Evolutionary conservation across 148 eudicot species (phyloP).

Genomic region (Simmondsia chinensis): DNA sequence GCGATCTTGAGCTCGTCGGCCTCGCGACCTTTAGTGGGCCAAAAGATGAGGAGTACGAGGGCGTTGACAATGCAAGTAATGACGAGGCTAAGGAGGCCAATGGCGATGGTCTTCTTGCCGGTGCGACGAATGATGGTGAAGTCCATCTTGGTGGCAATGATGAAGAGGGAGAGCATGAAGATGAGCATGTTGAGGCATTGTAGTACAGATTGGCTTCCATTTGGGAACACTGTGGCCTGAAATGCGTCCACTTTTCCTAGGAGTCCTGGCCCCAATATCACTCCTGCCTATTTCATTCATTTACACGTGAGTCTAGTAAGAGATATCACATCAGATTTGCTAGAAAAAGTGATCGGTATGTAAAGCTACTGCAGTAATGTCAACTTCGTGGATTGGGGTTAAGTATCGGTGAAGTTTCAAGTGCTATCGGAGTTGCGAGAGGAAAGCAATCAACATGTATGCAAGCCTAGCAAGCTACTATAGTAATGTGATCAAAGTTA

Average conservation of each 20-base stretch:
- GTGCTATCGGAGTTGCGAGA: too few species aligned
- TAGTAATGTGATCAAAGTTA: too few species aligned
- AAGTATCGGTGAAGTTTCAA: too few species aligned
- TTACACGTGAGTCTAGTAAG: background rate
- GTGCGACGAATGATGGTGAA: constrained; percentile 4
- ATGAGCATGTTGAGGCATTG: constrained; percentile 3
- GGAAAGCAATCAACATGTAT: too few species aligned
- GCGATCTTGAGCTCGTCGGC: background rate
- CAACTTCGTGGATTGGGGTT: too few species aligned
- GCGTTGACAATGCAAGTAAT: constrained; percentile 3
- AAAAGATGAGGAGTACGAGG: background rate
- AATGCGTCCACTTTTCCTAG: background rate
- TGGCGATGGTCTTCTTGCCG: constrained; percentile 9
- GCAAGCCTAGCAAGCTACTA: too few species aligned
- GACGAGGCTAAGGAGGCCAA: constrained; percentile 7
- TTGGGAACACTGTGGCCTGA: constrained; percentile 3
- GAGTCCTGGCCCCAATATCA: constrained; percentile 12
- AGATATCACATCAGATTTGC: too few species aligned
- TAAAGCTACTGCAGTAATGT: too few species aligned
- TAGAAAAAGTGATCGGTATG: too few species aligned
- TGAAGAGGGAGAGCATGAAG: constrained; percentile 13
- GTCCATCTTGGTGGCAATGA: constrained; percentile 14
- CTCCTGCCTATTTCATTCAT: too few species aligned
- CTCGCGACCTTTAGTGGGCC: background rate
- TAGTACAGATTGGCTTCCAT: constrained; percentile 1